phyloP scores from a whole-genome alignment of 257 asterid species.

The Plectranthus barbatus region DNA sequence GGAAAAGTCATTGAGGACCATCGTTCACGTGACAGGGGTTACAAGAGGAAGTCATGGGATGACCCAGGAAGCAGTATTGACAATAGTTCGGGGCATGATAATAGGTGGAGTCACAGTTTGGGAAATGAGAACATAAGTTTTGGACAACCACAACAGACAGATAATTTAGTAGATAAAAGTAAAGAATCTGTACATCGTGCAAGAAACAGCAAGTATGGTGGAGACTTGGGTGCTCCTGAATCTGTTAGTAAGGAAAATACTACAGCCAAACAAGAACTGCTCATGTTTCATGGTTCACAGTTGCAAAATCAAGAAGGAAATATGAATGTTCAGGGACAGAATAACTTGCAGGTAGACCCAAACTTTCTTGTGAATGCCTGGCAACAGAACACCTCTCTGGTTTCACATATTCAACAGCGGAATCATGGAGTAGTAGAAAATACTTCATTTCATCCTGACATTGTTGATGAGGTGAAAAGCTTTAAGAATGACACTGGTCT shows the following conservation, averaged over 20 bases:
- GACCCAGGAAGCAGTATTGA: slow-evolving; percentile 17
- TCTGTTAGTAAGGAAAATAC: slow-evolving; percentile 21
- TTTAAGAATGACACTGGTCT: slow-evolving; percentile 25
- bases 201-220: slow-evolving; percentile 24
- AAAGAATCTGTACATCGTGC: slow-evolving; percentile 15
- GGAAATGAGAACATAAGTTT: slow-evolving; percentile 28
- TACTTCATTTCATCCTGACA: slow-evolving; percentile 24
- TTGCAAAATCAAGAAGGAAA: slow-evolving; percentile 22
- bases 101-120: slow-evolving; percentile 20
- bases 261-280: slow-evolving; percentile 16
- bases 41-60: slow-evolving; percentile 29
- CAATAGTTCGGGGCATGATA: slow-evolving; percentile 17
- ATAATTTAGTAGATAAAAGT: slow-evolving; percentile 19
- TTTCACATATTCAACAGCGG: slow-evolving; percentile 31
- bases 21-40: slow-evolving; percentile 18
- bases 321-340: slow-evolving; percentile 22
- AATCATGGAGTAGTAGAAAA: slow-evolving; percentile 24
- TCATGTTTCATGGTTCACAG: slow-evolving; percentile 20
- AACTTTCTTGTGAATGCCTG: slow-evolving; percentile 14
- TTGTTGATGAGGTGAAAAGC: slow-evolving; percentile 29
- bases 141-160: slow-evolving; percentile 24
- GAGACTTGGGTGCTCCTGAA: slow-evolving; percentile 24
- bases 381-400: slow-evolving; percentile 24
- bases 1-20: slow-evolving; percentile 27
- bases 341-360: slow-evolving; percentile 23